phyloP scores from a whole-genome alignment of 2,329 filamentous ascomycete genomes.

The Epichloe bromicola region DNA sequence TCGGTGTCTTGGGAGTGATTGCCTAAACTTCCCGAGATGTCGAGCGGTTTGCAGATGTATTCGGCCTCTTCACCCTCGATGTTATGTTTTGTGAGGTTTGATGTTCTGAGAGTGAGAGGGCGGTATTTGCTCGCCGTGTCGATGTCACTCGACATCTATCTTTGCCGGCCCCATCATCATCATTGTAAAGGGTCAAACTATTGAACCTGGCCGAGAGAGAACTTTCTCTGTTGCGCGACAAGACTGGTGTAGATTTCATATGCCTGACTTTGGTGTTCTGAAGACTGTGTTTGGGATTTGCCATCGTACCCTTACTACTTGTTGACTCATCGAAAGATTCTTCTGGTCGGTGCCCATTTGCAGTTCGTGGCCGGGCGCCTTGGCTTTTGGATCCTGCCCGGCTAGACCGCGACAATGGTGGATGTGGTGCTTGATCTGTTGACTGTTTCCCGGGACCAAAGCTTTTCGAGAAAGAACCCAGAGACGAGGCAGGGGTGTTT shows the following conservation, averaged over 20 bases:
- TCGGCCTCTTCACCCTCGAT: slow-evolving; percentile 3
- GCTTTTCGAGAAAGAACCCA: slow-evolving; percentile 42
- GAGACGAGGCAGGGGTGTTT: slow-evolving; percentile 13
- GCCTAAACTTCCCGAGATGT: slow-evolving; percentile 18
- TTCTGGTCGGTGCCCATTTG: slow-evolving; percentile 27
- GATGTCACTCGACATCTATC: slow-evolving; percentile 35
- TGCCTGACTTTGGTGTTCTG: slow-evolving; percentile 13
- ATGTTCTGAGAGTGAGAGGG: slow-evolving; percentile 13
- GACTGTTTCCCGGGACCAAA: slow-evolving; percentile 40
- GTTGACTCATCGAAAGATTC: slow-evolving; percentile 23
- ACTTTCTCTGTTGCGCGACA: slow-evolving; percentile 27
- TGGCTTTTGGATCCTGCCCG: slow-evolving; percentile 31
- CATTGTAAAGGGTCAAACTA: slow-evolving; percentile 24
- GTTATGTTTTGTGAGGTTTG: slow-evolving; percentile 10
- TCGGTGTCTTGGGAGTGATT: slow-evolving; percentile 22
- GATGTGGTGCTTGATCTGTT: slow-evolving; percentile 37
- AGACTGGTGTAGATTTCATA: slow-evolving; percentile 15
- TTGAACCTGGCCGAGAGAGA: slow-evolving; percentile 27
- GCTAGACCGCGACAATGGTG: slow-evolving; percentile 36
- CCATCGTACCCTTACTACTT: slow-evolving; percentile 23
- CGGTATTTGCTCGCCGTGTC: slow-evolving; percentile 12
- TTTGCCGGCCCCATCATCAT: slow-evolving; percentile 9
- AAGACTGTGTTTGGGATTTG: slow-evolving; percentile 6
- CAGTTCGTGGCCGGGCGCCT: slow-evolving; percentile 23
- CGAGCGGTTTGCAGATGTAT: slow-evolving; percentile 6